These are phyloP conservation scores for Diaporthe citrichinensis DNA, from an alignment of 2,329 filamentous ascomycete species.

Conservation along the genomic window DNA sequence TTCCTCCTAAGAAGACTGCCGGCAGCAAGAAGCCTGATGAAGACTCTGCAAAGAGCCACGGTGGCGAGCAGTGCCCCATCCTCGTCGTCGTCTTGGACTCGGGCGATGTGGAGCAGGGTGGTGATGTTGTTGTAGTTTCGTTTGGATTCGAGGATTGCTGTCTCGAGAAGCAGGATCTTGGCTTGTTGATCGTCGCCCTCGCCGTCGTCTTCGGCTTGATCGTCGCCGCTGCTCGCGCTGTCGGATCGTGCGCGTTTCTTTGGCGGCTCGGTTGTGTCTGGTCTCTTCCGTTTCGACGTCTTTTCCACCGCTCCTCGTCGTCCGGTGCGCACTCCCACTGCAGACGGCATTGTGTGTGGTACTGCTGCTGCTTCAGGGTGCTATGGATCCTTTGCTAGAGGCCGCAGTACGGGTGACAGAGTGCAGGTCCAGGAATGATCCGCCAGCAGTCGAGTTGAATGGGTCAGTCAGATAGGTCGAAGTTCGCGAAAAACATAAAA, in stretches of 20 bases:
- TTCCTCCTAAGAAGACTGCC: constrained; percentile 78
- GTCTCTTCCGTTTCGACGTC: constrained; percentile 67
- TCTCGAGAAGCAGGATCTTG: constrained; percentile 82
- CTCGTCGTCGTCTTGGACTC: constrained; percentile 62
- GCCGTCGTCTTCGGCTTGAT: constrained; percentile 57
- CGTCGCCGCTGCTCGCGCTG: constrained; percentile 49
- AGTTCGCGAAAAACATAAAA: background rate
- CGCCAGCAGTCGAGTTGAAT: background rate
- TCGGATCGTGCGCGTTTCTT: constrained; percentile 68
- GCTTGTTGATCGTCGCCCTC: constrained; percentile 67
- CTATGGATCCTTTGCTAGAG: background rate
- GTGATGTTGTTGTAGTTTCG: constrained; percentile 95
- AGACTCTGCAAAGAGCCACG: constrained; percentile 88
- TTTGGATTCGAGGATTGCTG: constrained; percentile 85
- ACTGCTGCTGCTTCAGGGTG: background rate
- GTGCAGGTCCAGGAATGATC: background rate
- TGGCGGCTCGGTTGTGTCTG: constrained; percentile 57
- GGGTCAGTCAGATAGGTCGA: background rate
- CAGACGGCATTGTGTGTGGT: constrained; percentile 49
- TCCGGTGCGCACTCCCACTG: constrained; percentile 44
- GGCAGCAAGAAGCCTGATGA: constrained; percentile 82
- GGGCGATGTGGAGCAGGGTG: constrained; percentile 74
- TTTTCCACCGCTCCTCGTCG: background rate
- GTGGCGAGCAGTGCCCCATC: constrained; percentile 77
- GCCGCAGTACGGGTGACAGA: background rate